phyloP scores from a whole-genome alignment of 2,329 filamentous ascomycete genomes.

The Cyclaneusma minus region DNA sequence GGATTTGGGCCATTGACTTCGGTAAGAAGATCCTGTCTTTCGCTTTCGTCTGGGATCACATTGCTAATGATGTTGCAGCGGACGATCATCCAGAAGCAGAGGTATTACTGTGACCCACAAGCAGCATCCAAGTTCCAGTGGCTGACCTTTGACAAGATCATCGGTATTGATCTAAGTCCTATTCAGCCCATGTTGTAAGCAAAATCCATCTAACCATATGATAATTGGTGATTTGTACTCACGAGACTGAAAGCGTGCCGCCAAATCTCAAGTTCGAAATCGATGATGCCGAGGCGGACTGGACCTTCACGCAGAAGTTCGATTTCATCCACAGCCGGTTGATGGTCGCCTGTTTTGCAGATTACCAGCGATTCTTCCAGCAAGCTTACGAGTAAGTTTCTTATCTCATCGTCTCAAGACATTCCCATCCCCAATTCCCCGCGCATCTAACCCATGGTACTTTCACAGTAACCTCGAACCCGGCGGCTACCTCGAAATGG shows the following conservation, averaged over 20 bases:
- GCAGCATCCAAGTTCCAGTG: constrained; percentile 4
- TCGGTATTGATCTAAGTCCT: constrained; percentile 27
- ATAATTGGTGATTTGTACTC: too few relatives aligned
- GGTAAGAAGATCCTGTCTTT: constrained; percentile 7
- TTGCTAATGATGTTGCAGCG: constrained; percentile 15
- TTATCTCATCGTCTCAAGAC: constrained; percentile 12
- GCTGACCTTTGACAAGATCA: constrained; percentile 21
- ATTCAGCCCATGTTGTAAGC: constrained; percentile 23
- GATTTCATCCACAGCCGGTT: constrained; percentile 34
- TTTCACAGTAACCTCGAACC: constrained; percentile 20
- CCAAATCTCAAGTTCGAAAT: constrained; percentile 35
- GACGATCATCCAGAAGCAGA: constrained; percentile 15
- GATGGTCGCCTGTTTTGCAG: constrained; percentile 4
- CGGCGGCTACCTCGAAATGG: constrained; percentile 27
- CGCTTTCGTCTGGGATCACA: background rate
- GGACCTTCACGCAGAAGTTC: constrained; percentile 29
- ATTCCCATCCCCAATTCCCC: background rate
- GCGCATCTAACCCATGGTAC: background rate
- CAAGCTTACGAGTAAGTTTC: constrained; percentile 4
- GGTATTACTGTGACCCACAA: background rate
- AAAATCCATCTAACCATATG: background rate
- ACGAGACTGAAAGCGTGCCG: too few relatives aligned
- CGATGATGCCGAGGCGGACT: constrained; percentile 34
- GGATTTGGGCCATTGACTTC: constrained; percentile 25
- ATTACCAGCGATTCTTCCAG: constrained; percentile 4